Percentiles rank a stretch among this genome's conserved stretches.
Conservation (phyloP, 2,329 filamentous ascomycete genomes). For the Allantophomopsis lycopodina region DNA sequence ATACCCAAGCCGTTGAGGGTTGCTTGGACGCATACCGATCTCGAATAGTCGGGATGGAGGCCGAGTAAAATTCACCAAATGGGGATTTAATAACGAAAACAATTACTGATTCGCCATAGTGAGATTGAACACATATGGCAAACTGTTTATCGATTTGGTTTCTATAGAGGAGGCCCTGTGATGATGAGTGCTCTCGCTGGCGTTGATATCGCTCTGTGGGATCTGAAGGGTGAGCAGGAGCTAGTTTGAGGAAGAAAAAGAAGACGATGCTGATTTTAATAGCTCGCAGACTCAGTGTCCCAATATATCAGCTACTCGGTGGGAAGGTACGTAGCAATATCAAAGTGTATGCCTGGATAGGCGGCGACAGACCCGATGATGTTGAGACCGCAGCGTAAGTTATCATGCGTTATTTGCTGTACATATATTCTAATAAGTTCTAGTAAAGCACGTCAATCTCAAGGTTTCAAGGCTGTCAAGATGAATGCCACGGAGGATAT, state of each 20-base stretch:
- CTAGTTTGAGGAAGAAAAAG: slow-evolving; percentile 39
- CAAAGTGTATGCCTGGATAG: slow-evolving; percentile 68
- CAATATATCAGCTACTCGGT: slow-evolving; percentile 60
- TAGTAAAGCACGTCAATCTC: slow-evolving; percentile 39
- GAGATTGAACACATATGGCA: slow-evolving; percentile 78
- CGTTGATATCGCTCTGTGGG: slow-evolving; percentile 71
- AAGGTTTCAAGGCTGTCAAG: slow-evolving; percentile 56
- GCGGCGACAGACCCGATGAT: slow-evolving; percentile 56
- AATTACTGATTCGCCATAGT: slow-evolving; percentile 21
- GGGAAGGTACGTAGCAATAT: slow-evolving; percentile 59
- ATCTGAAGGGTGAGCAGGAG: slow-evolving; percentile 45
- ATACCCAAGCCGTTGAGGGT: slow-evolving; percentile 62
- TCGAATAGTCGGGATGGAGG: slow-evolving; percentile 51
- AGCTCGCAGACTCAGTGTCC: slow-evolving; percentile 46
- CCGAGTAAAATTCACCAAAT: slow-evolving; percentile 35
- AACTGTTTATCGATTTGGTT: slow-evolving; percentile 53
- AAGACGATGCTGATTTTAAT: slow-evolving; percentile 52
- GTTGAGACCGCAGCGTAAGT: slow-evolving; percentile 47
- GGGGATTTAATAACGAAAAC: too few relatives aligned
- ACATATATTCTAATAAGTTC: slow-evolving; percentile 3
- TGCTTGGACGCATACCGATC: slow-evolving; percentile 53
- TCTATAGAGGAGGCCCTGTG: slow-evolving; percentile 67
- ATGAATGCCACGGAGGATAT: slow-evolving; percentile 73
- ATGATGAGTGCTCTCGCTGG: slow-evolving; percentile 70
- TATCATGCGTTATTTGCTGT: background rate